Evolutionary conservation across 257 asterid species (phyloP).

Genomic region (Craterostigma plantagineum): DNA sequence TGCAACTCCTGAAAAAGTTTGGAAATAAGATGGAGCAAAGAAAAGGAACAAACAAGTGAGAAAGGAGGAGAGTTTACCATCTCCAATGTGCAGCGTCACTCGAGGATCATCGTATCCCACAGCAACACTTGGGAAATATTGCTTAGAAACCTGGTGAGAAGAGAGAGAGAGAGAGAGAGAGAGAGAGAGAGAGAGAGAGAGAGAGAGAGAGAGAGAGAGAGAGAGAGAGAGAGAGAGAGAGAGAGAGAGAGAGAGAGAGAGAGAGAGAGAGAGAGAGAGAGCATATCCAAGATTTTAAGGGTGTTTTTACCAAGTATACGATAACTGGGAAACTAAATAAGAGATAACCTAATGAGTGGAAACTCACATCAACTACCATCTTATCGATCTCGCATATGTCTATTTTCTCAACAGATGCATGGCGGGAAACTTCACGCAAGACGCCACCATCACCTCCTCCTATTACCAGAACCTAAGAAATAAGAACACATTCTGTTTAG

Average conservation of each 20-base stretch:
- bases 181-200: too few relatives aligned
- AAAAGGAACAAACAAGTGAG: too few relatives aligned
- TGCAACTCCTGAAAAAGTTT: constrained; percentile 56
- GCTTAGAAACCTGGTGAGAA: constrained; percentile 84
- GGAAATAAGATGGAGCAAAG: too few relatives aligned
- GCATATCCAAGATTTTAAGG: too few relatives aligned
- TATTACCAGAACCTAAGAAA: constrained; percentile 67
- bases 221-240: too few relatives aligned
- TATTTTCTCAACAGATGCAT: constrained; percentile 79
- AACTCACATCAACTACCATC: constrained; percentile 64
- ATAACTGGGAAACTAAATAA: too few relatives aligned
- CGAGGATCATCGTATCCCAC: constrained; percentile 94
- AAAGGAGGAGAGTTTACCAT: constrained; percentile 25
- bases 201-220: too few relatives aligned
- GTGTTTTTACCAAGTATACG: too few relatives aligned
- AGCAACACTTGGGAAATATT: constrained; percentile 80
- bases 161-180: too few relatives aligned
- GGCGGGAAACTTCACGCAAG: constrained; percentile 87
- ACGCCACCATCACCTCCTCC: constrained; percentile 99
- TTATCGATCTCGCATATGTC: constrained; percentile 97
- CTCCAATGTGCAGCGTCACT: constrained; percentile 76
- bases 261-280: neutral
- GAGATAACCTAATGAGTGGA: too few relatives aligned
- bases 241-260: too few relatives aligned
- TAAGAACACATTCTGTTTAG: too few relatives aligned